Conservation (phyloP, 306 rosid genomes). For the Quercus ilex region DNA sequence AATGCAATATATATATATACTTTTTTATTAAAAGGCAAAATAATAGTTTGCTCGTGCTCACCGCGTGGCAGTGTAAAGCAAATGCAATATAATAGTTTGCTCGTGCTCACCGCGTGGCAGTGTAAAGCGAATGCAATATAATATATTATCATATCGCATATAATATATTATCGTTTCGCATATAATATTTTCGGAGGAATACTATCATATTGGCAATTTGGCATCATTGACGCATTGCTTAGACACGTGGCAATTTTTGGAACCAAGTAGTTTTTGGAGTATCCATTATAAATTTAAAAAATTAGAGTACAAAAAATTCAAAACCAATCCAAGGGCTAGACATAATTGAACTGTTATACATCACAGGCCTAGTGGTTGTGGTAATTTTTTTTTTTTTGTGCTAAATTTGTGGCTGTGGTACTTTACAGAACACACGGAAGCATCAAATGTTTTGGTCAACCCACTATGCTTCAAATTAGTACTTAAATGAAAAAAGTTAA, state of each 20-base stretch:
- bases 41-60: too few species aligned
- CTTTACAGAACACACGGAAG: background rate
- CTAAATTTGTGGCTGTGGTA: too few species aligned
- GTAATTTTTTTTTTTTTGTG: too few species aligned
- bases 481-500: too few species aligned
- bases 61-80: too few species aligned
- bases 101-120: too few species aligned
- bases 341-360: background rate
- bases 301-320: background rate
- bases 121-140: conserved; percentile 1
- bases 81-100: too few species aligned
- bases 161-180: conserved; percentile 23
- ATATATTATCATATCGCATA: conserved; percentile 21
- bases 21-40: too few species aligned
- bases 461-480: background rate
- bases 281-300: background rate
- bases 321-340: background rate
- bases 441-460: background rate
- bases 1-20: conserved; percentile 6
- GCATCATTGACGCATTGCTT: background rate
- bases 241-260: conserved; percentile 7
- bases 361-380: too few species aligned
- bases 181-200: background rate
- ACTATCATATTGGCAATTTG: background rate
- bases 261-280: conserved; percentile 13